These are phyloP conservation scores for Misopates orontium DNA, from an alignment of 257 asterid genomes.

Conservation along the genomic window DNA sequence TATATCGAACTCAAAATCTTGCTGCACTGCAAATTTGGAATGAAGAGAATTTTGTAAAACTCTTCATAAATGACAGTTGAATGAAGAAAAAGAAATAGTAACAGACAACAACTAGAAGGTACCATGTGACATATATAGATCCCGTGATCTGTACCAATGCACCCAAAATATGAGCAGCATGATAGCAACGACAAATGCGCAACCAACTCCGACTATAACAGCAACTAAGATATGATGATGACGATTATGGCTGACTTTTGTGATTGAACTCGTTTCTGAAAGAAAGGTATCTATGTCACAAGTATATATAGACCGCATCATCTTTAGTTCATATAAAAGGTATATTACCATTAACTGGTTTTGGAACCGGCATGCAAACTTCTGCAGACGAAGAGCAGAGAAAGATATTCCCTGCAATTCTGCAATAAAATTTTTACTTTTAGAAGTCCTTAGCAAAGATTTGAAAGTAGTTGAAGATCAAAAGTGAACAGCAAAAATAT, in stretches of 20 bases:
- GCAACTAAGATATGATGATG: conserved; percentile 49
- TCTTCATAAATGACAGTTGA: neutral
- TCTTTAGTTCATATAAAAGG: neutral
- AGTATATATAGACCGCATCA: conserved; percentile 3
- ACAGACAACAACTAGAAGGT: conserved; percentile 26
- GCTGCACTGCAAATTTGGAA: conserved; percentile 60
- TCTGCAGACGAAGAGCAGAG: conserved; percentile 71
- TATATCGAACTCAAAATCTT: conserved; percentile 62
- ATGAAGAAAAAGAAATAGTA: conserved; percentile 1
- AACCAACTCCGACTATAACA: conserved; percentile 54
- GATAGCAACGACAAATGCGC: conserved; percentile 49
- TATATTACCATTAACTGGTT: conserved; percentile 59
- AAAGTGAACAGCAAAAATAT: conserved; percentile 2
- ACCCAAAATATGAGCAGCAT: conserved; percentile 64
- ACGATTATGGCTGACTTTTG: conserved; percentile 44
- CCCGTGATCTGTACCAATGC: conserved; percentile 67
- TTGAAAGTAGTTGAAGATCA: neutral
- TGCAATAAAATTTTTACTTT: conserved; percentile 33
- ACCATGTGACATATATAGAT: conserved; percentile 60
- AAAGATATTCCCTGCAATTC: conserved; percentile 81
- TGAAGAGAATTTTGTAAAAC: conserved; percentile 16
- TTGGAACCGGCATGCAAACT: conserved; percentile 57
- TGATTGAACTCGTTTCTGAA: conserved; percentile 53
- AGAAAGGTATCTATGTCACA: conserved; percentile 13
- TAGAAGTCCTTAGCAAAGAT: neutral